Conservation (phyloP, 768 basidiomycete species). For the Agaricus blazei region DNA sequence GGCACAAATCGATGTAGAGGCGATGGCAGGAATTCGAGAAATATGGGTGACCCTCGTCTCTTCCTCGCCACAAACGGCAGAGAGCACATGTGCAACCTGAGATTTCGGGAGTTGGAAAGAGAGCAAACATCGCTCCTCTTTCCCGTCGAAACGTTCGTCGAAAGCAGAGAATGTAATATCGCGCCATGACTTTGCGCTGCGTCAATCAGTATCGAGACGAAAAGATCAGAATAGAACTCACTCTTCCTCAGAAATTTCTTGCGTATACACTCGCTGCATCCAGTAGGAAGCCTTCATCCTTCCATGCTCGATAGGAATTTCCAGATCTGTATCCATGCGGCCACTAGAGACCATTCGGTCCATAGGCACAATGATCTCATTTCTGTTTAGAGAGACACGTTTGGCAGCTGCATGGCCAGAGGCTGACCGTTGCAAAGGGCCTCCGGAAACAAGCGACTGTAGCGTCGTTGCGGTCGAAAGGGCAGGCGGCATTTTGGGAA, state of each 20-base stretch:
- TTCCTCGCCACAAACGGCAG: constrained; percentile 37
- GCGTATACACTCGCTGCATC: constrained; percentile 56
- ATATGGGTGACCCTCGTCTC: constrained; percentile 36
- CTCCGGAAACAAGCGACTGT: constrained; percentile 39
- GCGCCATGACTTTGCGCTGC: constrained; percentile 37
- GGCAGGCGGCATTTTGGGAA: constrained; percentile 49
- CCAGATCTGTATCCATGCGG: constrained; percentile 36
- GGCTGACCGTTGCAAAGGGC: constrained; percentile 15
- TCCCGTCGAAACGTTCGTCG: constrained; percentile 61
- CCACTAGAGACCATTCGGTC: constrained; percentile 66
- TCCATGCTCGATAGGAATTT: constrained; percentile 46
- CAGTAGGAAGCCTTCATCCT: constrained; percentile 71
- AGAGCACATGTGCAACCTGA: constrained; percentile 40
- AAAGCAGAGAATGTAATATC: constrained; percentile 56
- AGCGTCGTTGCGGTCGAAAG: constrained; percentile 50
- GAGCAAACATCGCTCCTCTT: constrained; percentile 43
- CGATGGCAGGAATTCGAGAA: constrained; percentile 36
- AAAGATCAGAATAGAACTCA: constrained; percentile 27
- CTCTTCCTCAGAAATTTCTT: constrained; percentile 44
- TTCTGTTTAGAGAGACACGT: constrained; percentile 44
- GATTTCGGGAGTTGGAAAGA: constrained; percentile 50
- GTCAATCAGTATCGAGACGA: constrained; percentile 10
- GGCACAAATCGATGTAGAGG: constrained; percentile 53
- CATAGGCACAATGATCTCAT: constrained; percentile 55
- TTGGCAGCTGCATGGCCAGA: constrained; percentile 21